A percentile compares a stretch with the other conserved stretches of the same genome.
These are phyloP conservation scores for Floccularia luteovirens DNA, from an alignment of 768 basidiomycete species.

Conservation along the genomic window DNA sequence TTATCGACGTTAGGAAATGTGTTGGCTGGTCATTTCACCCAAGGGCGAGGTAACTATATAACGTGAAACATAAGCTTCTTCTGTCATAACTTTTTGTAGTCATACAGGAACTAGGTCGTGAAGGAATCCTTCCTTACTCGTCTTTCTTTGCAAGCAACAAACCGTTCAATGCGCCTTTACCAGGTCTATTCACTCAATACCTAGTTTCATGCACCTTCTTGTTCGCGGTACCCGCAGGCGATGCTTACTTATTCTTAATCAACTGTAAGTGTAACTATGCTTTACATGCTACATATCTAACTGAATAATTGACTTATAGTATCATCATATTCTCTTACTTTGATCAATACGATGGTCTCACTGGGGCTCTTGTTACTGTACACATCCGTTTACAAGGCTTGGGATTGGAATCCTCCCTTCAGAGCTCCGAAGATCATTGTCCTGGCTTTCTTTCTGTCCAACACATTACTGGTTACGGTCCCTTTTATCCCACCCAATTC, in stretches of 20 bases:
- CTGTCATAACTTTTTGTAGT: conserved; percentile 25
- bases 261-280: conserved; percentile 35
- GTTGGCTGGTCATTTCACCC: conserved; percentile 54
- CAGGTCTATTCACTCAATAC: conserved; percentile 59
- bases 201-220: conserved; percentile 49
- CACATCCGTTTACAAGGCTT: conserved; percentile 28
- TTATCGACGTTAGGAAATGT: conserved; percentile 61
- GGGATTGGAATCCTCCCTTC: conserved; percentile 63
- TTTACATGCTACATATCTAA: background rate
- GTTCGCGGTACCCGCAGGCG: conserved; percentile 56
- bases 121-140: conserved; percentile 61
- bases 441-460: conserved; percentile 53
- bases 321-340: conserved; percentile 45
- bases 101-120: conserved; percentile 66
- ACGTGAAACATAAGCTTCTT: background rate
- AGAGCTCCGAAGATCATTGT: conserved; percentile 42
- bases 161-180: conserved; percentile 61
- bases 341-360: conserved; percentile 55
- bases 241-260: conserved; percentile 67
- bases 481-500: conserved; percentile 56
- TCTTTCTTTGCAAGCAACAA: conserved; percentile 63
- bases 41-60: conserved; percentile 47
- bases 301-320: conserved; percentile 23
- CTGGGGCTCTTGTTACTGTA: conserved; percentile 59
- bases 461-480: conserved; percentile 53